A percentile compares a stretch with the other conserved stretches of the same genome.
Evolutionary conservation across 495 filamentous ascomycete genomes (phyloP).

Genomic region (Schizothecium vesticola): DNA sequence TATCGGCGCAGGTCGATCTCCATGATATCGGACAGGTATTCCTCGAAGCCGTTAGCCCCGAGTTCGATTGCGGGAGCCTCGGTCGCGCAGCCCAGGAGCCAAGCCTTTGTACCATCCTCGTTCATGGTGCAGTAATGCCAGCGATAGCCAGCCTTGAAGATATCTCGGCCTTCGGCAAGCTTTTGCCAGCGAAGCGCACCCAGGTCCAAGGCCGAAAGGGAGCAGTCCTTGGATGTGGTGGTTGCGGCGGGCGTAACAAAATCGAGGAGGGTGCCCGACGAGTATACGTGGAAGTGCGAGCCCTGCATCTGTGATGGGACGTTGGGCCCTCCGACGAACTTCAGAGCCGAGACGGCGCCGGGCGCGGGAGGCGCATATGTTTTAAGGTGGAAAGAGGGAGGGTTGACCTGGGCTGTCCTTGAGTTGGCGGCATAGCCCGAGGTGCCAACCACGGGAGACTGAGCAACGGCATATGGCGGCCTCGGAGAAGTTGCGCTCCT

Average conservation of each 20-base stretch:
- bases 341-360: constrained; percentile 81
- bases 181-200: constrained; percentile 86
- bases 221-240: constrained; percentile 77
- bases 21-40: constrained; percentile 89
- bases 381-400: constrained; percentile 61
- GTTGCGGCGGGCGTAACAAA: constrained; percentile 89
- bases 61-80: constrained; percentile 53
- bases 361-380: constrained; percentile 65
- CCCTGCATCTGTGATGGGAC: constrained; percentile 84
- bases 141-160: constrained; percentile 79
- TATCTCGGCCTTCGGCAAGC: constrained; percentile 84
- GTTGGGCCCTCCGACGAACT: constrained; percentile 82
- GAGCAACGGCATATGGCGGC: constrained; percentile 34
- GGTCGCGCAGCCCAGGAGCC: constrained; percentile 86
- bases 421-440: constrained; percentile 87
- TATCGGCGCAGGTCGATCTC: constrained; percentile 81
- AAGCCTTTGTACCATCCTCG: constrained; percentile 87
- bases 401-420: constrained; percentile 73
- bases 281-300: constrained; percentile 90
- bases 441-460: constrained; percentile 46
- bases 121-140: constrained; percentile 98
- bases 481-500: constrained; percentile 40
- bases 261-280: constrained; percentile 85
- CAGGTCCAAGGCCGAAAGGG: constrained; percentile 80
- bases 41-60: constrained; percentile 57